These are phyloP conservation scores for Alternaria metachromatica DNA, from an alignment of 2,329 filamentous ascomycete species.

Conservation along the genomic window DNA sequence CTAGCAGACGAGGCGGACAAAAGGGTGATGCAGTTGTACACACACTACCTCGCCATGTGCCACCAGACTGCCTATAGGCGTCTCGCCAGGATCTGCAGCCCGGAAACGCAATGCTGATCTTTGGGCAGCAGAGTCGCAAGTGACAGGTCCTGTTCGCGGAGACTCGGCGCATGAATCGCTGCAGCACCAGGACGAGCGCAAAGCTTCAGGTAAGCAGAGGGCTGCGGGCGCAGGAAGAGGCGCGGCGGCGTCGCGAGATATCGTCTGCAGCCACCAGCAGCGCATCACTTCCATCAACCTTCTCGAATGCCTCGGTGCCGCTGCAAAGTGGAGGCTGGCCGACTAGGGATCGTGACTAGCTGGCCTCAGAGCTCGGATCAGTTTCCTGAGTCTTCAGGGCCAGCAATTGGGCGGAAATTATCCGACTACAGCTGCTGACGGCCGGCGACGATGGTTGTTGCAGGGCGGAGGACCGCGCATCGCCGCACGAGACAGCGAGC, in stretches of 20 bases:
- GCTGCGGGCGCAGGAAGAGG: not conserved
- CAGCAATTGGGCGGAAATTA: conserved; percentile 35
- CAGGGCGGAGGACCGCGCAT: conserved; percentile 30
- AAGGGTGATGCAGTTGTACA: conserved; percentile 13
- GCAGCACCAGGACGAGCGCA: not conserved
- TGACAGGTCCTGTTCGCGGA: not conserved
- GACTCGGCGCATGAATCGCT: conserved; percentile 1
- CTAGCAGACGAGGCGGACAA: conserved; percentile 22
- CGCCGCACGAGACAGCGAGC: conserved; percentile 21
- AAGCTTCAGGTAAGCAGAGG: not conserved
- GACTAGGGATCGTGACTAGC: conserved; percentile 19
- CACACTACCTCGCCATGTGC: conserved; percentile 12
- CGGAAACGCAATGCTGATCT: conserved; percentile 9
- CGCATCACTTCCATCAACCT: conserved; percentile 41
- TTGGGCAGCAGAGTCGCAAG: conserved; percentile 10
- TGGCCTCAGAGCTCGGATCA: conserved; percentile 24
- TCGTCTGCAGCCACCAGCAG: conserved; percentile 24
- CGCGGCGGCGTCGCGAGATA: not conserved
- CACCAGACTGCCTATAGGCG: conserved; percentile 11
- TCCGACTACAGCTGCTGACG: conserved; percentile 27
- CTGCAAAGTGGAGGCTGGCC: conserved; percentile 21
- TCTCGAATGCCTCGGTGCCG: conserved; percentile 38
- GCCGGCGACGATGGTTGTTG: conserved; percentile 9
- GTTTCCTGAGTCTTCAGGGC: conserved; percentile 20
- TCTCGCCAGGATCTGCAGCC: conserved; percentile 12